Conservation (phyloP, 768 basidiomycete genomes). For the Trametes elegans region DNA sequence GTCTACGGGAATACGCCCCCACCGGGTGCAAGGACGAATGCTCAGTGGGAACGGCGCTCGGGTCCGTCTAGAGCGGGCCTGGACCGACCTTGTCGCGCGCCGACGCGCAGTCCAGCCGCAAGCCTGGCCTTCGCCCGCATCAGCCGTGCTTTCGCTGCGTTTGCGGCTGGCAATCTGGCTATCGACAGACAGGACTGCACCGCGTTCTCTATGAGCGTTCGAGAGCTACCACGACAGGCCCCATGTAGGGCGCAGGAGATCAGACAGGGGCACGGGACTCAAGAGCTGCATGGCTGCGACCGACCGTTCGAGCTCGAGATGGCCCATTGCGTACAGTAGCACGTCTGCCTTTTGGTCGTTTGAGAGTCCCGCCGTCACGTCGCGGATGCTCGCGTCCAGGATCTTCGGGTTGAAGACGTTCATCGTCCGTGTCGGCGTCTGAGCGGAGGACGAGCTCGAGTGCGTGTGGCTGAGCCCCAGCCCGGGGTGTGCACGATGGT, state of each 20-base stretch:
- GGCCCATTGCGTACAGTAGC: constrained; percentile 78
- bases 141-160: constrained; percentile 58
- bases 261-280: constrained; percentile 10
- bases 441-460: constrained; percentile 4
- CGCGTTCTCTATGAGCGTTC: constrained; percentile 68
- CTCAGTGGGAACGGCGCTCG: constrained; percentile 14
- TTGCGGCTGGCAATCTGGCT: constrained; percentile 47
- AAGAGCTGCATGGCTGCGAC: constrained; percentile 16
- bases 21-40: background rate
- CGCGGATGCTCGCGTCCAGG: constrained; percentile 72
- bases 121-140: constrained; percentile 66
- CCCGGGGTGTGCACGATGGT: constrained; percentile 15
- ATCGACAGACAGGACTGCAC: constrained; percentile 69
- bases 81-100: constrained; percentile 61
- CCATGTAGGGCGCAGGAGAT: background rate
- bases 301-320: constrained; percentile 70
- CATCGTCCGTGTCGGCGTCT: constrained; percentile 36
- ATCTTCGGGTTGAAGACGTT: constrained; percentile 75
- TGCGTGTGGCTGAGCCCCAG: constrained; percentile 11
- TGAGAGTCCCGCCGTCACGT: constrained; percentile 54
- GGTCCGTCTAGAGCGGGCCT: constrained; percentile 21
- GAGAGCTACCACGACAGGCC: constrained; percentile 38
- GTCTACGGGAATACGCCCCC: constrained; percentile 39
- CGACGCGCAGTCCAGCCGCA: constrained; percentile 55
- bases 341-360: constrained; percentile 70